Conservation (phyloP, 441 rosid species). For the Jatropha multifida region DNA sequence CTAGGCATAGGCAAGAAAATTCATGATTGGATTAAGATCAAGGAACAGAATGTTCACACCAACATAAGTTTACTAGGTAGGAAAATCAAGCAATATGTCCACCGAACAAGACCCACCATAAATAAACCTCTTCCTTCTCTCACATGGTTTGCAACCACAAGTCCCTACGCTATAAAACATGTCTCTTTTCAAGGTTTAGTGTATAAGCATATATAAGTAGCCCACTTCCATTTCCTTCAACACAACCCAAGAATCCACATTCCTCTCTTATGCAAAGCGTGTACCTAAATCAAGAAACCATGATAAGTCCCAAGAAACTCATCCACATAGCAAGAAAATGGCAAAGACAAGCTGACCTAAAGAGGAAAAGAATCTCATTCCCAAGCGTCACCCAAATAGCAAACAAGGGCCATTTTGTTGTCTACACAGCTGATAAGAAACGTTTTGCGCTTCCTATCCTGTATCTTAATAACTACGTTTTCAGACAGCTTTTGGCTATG, state of each 20-base stretch:
- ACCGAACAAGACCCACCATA: not conserved
- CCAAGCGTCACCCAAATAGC: slow-evolving; percentile 22
- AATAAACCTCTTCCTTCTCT: not conserved
- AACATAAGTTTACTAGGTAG: too few relatives aligned
- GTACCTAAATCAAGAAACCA: slow-evolving; percentile 3
- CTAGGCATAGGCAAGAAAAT: too few relatives aligned
- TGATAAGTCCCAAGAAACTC: slow-evolving; percentile 39
- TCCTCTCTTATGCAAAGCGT: not conserved
- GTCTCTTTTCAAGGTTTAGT: not conserved
- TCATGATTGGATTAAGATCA: too few relatives aligned
- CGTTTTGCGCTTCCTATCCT: slow-evolving; percentile 25
- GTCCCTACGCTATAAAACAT: not conserved
- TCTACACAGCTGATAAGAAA: slow-evolving; percentile 28
- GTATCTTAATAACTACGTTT: slow-evolving; percentile 15
- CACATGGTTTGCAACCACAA: slow-evolving; percentile 11
- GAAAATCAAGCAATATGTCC: not conserved
- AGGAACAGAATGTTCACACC: too few relatives aligned
- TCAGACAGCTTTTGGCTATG: slow-evolving; percentile 19
- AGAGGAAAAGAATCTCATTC: slow-evolving; percentile 31
- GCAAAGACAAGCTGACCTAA: slow-evolving; percentile 28
- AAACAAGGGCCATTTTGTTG: slow-evolving; percentile 42
- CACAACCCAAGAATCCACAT: slow-evolving; percentile 5
- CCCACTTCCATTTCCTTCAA: not conserved
- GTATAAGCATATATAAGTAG: slow-evolving; percentile 8
- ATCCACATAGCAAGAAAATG: slow-evolving; percentile 10